phyloP scores from a whole-genome alignment of 1,284 basidiomycete species.

The Ganoderma sp. region DNA sequence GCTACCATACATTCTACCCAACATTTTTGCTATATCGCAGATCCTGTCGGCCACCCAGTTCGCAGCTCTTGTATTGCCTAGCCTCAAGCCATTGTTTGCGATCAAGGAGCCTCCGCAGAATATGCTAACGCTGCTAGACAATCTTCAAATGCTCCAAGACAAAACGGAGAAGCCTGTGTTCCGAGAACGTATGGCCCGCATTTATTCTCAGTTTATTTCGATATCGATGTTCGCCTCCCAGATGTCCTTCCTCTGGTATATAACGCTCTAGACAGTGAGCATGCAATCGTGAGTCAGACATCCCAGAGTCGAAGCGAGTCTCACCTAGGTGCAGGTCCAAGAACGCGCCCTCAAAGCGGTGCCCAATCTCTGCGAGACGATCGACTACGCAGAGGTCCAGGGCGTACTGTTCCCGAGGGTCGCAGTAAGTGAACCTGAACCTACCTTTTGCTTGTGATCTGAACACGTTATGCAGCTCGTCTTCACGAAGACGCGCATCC shows the following conservation, averaged over 20 bases:
- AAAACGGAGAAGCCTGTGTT: constrained; percentile 92
- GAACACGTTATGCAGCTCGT: constrained; percentile 62
- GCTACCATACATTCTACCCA: constrained; percentile 96
- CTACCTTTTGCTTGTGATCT: not conserved
- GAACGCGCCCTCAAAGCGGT: constrained; percentile 88
- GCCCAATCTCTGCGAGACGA: constrained; percentile 88
- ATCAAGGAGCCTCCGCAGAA: constrained; percentile 97
- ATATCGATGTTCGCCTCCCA: constrained; percentile 39
- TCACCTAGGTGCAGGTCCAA: constrained; percentile 67
- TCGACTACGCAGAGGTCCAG: constrained; percentile 93
- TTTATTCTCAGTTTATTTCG: no score
- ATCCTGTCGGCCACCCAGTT: constrained; percentile 85
- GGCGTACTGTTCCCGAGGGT: constrained; percentile 86
- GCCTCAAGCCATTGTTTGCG: constrained; percentile 88
- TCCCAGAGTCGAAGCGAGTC: not conserved
- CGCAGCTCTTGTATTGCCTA: constrained; percentile 80
- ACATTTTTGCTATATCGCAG: constrained; percentile 92
- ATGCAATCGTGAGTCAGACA: constrained; percentile 63
- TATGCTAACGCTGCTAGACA: constrained; percentile 91
- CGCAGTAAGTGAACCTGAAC: constrained; percentile 61
- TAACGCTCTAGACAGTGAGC: constrained; percentile 93
- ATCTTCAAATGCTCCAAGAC: constrained; percentile 84
- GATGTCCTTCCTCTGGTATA: constrained; percentile 96
- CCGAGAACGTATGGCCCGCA: constrained; percentile 74
- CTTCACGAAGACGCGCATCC: constrained; percentile 86